Evolutionary conservation across 805 yeast genomes (phyloP).

Genomic region (Brettanomyces anomalus): DNA sequence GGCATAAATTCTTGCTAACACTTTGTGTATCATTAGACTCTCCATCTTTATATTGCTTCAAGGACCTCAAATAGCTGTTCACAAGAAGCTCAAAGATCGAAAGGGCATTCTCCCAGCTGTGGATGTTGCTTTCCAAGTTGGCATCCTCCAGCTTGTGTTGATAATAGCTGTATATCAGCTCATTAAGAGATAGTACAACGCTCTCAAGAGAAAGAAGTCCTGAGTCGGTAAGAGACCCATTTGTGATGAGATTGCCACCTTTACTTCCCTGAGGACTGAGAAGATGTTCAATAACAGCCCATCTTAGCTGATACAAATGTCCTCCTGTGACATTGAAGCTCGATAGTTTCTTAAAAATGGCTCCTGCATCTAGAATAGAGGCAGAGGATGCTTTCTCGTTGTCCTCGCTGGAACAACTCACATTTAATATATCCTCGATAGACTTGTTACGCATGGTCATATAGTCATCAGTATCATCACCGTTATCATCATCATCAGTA

Average conservation of each 20-base stretch:
- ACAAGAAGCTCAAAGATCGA: slow-evolving; percentile 36
- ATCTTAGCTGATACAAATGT: slow-evolving; percentile 23
- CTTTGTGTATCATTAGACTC: slow-evolving; percentile 11
- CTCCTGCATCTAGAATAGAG: slow-evolving; percentile 13
- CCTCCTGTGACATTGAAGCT: slow-evolving; percentile 10
- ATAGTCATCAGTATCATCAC: slow-evolving; percentile 9
- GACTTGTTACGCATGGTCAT: slow-evolving; percentile 6
- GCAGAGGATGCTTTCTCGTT: slow-evolving; percentile 8
- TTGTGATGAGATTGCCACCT: slow-evolving; percentile 18
- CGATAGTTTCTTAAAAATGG: slow-evolving; percentile 10
- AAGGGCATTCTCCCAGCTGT: slow-evolving; percentile 19
- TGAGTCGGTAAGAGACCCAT: slow-evolving; percentile 13
- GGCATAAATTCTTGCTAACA: slow-evolving; percentile 25
- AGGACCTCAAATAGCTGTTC: slow-evolving; percentile 30
- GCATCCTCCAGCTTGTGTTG: neutral
- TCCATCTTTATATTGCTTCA: slow-evolving; percentile 16
- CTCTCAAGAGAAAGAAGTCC: slow-evolving; percentile 13
- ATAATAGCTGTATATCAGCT: slow-evolving; percentile 13
- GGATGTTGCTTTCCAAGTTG: neutral
- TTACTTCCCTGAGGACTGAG: slow-evolving; percentile 7
- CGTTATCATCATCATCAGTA: neutral
- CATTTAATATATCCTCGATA: slow-evolving; percentile 24
- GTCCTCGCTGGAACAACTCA: slow-evolving; percentile 7
- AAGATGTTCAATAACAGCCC: slow-evolving; percentile 17
- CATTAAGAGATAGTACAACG: slow-evolving; percentile 22